These are phyloP conservation scores for Westerdykella aurantiaca DNA, from an alignment of 2,329 filamentous ascomycete genomes.

Conservation along the genomic window DNA sequence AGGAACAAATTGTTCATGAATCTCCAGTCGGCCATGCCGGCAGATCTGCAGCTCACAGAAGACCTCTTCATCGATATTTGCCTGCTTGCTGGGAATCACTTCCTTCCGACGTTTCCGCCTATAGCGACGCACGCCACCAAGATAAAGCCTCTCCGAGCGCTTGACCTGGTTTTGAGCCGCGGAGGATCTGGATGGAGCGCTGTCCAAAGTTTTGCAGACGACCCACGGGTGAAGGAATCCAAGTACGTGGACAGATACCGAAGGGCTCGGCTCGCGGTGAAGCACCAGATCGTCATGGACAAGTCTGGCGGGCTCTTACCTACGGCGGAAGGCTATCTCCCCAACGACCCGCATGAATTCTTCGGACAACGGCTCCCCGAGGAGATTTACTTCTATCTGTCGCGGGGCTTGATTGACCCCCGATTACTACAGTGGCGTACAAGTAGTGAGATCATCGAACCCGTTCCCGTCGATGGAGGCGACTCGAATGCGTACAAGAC, in stretches of 20 bases:
- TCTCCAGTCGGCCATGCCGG: slow-evolving; percentile 37
- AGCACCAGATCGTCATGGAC: slow-evolving; percentile 79
- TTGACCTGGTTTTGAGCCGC: slow-evolving; percentile 65
- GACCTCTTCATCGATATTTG: slow-evolving; percentile 77
- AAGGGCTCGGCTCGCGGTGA: slow-evolving; percentile 76
- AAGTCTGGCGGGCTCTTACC: slow-evolving; percentile 71
- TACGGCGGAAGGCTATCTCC: slow-evolving; percentile 65
- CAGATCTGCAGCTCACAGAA: slow-evolving; percentile 50
- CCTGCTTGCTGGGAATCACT: slow-evolving; percentile 75
- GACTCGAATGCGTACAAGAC: slow-evolving; percentile 73
- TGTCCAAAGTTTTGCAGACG: slow-evolving; percentile 73
- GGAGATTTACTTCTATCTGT: slow-evolving; percentile 86
- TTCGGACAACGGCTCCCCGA: slow-evolving; percentile 84
- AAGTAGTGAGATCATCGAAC: slow-evolving; percentile 68
- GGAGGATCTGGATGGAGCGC: slow-evolving; percentile 66
- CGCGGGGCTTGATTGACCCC: slow-evolving; percentile 71
- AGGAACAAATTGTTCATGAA: slow-evolving; percentile 66
- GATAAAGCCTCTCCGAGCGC: slow-evolving; percentile 63
- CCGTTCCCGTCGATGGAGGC: slow-evolving; percentile 80
- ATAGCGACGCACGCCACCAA: slow-evolving; percentile 57
- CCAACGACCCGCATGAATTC: slow-evolving; percentile 81
- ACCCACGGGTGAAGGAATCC: slow-evolving; percentile 63
- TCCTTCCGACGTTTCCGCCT: slow-evolving; percentile 68
- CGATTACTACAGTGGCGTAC: slow-evolving; percentile 77
- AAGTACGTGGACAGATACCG: slow-evolving; percentile 82